Evolutionary conservation across 345 rosid species (phyloP).

Genomic region (Murraya paniculata): DNA sequence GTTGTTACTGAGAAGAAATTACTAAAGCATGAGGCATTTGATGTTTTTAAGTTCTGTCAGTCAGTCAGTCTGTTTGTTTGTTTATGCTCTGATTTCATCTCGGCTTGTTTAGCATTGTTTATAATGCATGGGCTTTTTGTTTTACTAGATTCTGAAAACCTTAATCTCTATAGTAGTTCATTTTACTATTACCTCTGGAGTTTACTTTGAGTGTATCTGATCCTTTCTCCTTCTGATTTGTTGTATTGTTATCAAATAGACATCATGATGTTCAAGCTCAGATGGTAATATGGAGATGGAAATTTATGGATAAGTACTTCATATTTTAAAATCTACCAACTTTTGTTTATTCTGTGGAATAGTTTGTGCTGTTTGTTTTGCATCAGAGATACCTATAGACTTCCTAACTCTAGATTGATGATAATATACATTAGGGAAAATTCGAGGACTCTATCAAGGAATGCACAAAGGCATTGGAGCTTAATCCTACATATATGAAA

Average conservation of each 20-base stretch:
- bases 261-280: neutral
- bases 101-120: neutral
- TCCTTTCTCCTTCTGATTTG: neutral
- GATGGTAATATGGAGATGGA: neutral
- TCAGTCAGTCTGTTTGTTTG: neutral
- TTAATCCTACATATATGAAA: slow-evolving; percentile 75
- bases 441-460: slow-evolving; percentile 77
- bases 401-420: neutral
- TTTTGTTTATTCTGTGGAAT: neutral
- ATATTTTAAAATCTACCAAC: neutral
- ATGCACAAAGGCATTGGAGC: slow-evolving; percentile 76
- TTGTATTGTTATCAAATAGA: neutral
- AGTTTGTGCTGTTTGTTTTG: neutral
- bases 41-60: neutral
- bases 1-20: neutral
- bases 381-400: neutral
- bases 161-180: neutral
- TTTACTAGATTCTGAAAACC: neutral
- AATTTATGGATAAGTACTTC: neutral
- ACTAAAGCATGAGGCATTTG: neutral
- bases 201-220: neutral
- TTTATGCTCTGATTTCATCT: too few species aligned
- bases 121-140: neutral
- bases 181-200: neutral
- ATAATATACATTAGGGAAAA: slow-evolving; percentile 45